phyloP scores from a whole-genome alignment of 2,329 filamentous ascomycete species.

The Pseudopyrenochaeta lycopersici region DNA sequence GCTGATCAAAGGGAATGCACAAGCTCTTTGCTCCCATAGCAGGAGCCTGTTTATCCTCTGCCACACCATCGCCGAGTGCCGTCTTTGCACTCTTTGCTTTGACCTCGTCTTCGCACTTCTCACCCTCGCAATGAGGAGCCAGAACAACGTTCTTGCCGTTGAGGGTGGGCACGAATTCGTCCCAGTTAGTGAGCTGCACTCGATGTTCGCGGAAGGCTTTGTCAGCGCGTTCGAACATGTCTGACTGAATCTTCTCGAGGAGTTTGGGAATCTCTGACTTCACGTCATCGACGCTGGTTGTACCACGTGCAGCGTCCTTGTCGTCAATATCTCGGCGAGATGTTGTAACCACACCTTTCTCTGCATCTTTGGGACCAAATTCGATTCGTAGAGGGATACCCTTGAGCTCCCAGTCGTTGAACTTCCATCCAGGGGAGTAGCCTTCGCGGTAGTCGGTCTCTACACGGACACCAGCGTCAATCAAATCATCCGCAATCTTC shows the following conservation, averaged over 20 bases:
- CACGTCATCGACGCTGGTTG: conserved; percentile 78
- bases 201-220: conserved; percentile 81
- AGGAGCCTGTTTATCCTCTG: conserved; percentile 76
- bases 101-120: conserved; percentile 90
- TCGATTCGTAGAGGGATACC: conserved; percentile 94
- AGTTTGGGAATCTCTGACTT: conserved; percentile 77
- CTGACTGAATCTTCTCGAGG: conserved; percentile 87
- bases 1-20: conserved; percentile 87
- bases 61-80: conserved; percentile 71
- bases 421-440: conserved; percentile 94
- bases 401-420: conserved; percentile 98
- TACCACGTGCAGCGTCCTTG: conserved; percentile 68
- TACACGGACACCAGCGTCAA: conserved; percentile 76
- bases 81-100: conserved; percentile 89
- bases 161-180: conserved; percentile 87
- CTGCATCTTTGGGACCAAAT: conserved; percentile 93
- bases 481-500: conserved; percentile 73
- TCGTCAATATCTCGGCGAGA: conserved; percentile 86
- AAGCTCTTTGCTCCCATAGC: conserved; percentile 80
- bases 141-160: conserved; percentile 92
- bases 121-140: conserved; percentile 86
- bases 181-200: conserved; percentile 83
- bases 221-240: conserved; percentile 81
- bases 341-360: conserved; percentile 82
- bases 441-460: conserved; percentile 87